Base-by-base conservation (phyloP, 2,329 filamentous ascomycete species). In the Pseudogymnoascus sp. region DNA sequence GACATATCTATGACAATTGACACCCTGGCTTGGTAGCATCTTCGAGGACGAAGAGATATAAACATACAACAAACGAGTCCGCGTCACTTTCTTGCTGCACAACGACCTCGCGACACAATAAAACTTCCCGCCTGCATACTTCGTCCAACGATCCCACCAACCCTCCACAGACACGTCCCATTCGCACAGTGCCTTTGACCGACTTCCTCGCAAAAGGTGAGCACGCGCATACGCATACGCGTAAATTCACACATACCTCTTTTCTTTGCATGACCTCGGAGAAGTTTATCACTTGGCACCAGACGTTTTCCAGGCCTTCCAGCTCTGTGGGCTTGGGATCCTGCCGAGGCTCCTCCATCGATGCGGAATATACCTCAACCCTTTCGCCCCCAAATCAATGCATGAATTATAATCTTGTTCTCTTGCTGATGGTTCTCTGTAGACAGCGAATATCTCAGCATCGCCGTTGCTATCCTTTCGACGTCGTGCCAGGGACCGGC, bases 1-100 rank as follows among this genome's bases (percentile, higher is more conserved):
- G 43, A 50, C 43, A 50, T 50, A 16, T 50, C 25, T 30, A 16
- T 50, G n/a, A 50, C 25, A 50, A 30, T 50, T 50, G n/a, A 30
- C 25, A 50, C n/a, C 43, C 22, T 25, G 22, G 22, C 2, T 5
- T 16, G 8, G 12, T 30, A 50, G 43, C 43, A 30, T 6, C 4
- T n/a, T 30, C 14, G 43, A 30, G 25, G 43, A 50, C 16, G 7
- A 50, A 30, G 11, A 50, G 30, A 50, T 30, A 50, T 50, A 16
- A 16, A 30, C 20, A 43, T n/a, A 14, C 41, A 47, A 32, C 30
- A 11, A 38, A 43, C 25, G 4, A 50, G 43, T 50, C 43, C 25
- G 43, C 43, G 43, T 50, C 43, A 50, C 43, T 30, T 30, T 50
- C 43, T 30, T 50, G 43, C 43, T 50, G 43, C 43, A 50, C 43